A percentile compares a stretch with the other conserved stretches of the same genome.
phyloP scores from a whole-genome alignment of 495 filamentous ascomycete genomes.

The Gamarada debralockiae region DNA sequence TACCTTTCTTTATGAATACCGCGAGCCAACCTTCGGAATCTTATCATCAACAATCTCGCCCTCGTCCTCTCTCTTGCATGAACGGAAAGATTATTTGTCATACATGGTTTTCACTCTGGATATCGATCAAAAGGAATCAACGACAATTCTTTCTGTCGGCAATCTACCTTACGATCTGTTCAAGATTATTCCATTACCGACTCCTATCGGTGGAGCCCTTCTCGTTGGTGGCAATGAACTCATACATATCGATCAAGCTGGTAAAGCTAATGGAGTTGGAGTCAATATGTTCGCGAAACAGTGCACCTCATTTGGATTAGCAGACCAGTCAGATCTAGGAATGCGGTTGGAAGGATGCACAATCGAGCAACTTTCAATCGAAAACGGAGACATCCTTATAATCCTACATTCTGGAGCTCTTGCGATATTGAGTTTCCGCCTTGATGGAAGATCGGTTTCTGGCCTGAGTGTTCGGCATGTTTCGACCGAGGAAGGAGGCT shows the following conservation, averaged over 20 bases:
- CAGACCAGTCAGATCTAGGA: slow-evolving; percentile 77
- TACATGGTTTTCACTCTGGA: slow-evolving; percentile 96
- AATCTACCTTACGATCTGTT: slow-evolving; percentile 88
- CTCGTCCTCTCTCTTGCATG: slow-evolving; percentile 65
- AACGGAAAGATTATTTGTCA: slow-evolving; percentile 77
- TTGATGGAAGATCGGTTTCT: slow-evolving; percentile 92
- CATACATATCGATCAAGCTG: slow-evolving; percentile 93
- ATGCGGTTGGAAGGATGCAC: slow-evolving; percentile 80
- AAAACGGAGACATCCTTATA: slow-evolving; percentile 79
- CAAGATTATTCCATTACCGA: slow-evolving; percentile 75
- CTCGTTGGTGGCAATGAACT: slow-evolving; percentile 86
- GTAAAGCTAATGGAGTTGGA: slow-evolving; percentile 89
- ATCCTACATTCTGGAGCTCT: slow-evolving; percentile 73
- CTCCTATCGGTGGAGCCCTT: slow-evolving; percentile 82
- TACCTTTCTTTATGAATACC: slow-evolving; percentile 92
- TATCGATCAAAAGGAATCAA: slow-evolving; percentile 88
- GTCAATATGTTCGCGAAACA: slow-evolving; percentile 85
- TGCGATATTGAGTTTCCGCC: slow-evolving; percentile 72
- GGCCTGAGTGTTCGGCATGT: slow-evolving; percentile 69
- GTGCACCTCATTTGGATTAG: slow-evolving; percentile 71
- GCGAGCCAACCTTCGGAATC: slow-evolving; percentile 95
- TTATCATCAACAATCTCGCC: slow-evolving; percentile 71
- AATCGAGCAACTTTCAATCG: slow-evolving; percentile 68
- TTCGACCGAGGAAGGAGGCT: slow-evolving; percentile 52
- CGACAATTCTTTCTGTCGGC: slow-evolving; percentile 80